phyloP scores from a whole-genome alignment of 495 filamentous ascomycete genomes.

The Chaetomidium leptoderma region DNA sequence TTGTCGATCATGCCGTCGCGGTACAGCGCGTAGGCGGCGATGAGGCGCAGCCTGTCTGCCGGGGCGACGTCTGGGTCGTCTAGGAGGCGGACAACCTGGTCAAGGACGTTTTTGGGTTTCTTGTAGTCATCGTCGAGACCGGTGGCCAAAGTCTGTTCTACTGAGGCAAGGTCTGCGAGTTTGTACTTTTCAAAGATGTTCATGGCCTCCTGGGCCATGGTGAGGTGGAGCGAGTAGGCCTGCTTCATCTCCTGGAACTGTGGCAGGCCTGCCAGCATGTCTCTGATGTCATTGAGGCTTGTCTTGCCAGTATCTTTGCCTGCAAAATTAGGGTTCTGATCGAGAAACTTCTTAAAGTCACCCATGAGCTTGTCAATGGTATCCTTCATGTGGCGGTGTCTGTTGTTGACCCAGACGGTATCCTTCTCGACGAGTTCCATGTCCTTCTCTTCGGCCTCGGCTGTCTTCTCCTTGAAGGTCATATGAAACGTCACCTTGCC shows the following conservation, averaged over 20 bases:
- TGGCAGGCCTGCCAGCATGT: constrained; percentile 91
- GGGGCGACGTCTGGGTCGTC: constrained; percentile 69
- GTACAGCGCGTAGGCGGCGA: constrained; percentile 81
- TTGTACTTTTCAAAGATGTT: constrained; percentile 80
- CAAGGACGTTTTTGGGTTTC: constrained; percentile 82
- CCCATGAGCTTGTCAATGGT: constrained; percentile 88
- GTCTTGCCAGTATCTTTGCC: constrained; percentile 61
- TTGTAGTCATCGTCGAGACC: constrained; percentile 89
- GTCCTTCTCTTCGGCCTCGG: constrained; percentile 72
- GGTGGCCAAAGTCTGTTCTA: constrained; percentile 82
- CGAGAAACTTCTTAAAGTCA: constrained; percentile 88
- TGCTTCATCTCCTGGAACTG: constrained; percentile 95
- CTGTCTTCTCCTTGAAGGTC: constrained; percentile 62
- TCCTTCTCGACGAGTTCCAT: constrained; percentile 87
- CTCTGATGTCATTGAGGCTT: constrained; percentile 86
- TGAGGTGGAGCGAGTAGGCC: constrained; percentile 89
- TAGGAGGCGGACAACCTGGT: constrained; percentile 77
- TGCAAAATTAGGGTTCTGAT: constrained; percentile 90
- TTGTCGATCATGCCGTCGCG: constrained; percentile 82
- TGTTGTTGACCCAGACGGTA: constrained; percentile 86
- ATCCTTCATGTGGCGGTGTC: constrained; percentile 96
- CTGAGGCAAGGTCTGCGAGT: constrained; percentile 76
- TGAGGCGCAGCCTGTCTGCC: constrained; percentile 75
- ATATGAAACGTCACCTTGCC: constrained; percentile 86
- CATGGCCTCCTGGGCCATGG: constrained; percentile 99